Percentiles rank a stretch among this genome's conserved stretches.
Conservation (phyloP, 164 flowering plant species). For the Litsea cubeba region DNA sequence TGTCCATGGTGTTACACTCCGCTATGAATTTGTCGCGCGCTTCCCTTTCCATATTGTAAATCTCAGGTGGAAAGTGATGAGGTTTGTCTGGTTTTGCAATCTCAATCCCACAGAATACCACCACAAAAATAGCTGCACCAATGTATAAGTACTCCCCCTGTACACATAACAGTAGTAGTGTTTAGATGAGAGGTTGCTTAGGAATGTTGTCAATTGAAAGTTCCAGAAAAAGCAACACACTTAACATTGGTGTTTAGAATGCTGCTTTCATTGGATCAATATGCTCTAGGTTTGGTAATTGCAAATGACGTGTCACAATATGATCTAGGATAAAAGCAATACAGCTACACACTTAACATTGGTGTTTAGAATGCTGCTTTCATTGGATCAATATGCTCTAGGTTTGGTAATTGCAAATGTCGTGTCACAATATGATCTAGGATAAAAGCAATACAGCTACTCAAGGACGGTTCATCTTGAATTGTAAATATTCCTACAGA, state of each 20-base stretch:
- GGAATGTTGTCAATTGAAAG: not conserved
- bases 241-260: not conserved
- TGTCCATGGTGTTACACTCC: slow-evolving; percentile 83
- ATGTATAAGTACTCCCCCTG: slow-evolving; percentile 88
- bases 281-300: too few relatives aligned
- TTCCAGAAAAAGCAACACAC: not conserved
- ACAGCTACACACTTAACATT: too few relatives aligned
- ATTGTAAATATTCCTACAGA: too few relatives aligned
- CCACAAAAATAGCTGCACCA: slow-evolving; percentile 74
- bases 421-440: too few relatives aligned
- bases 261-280: not conserved
- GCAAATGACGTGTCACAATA: too few relatives aligned
- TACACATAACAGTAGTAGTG: not conserved
- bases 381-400: too few relatives aligned
- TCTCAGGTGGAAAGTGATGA: slow-evolving; percentile 89
- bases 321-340: too few relatives aligned
- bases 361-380: not conserved
- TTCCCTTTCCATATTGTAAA: slow-evolving; percentile 92
- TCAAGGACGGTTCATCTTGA: too few relatives aligned
- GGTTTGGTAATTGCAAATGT: too few relatives aligned
- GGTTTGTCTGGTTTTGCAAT: slow-evolving; percentile 87
- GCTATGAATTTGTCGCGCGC: slow-evolving; percentile 85
- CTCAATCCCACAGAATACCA: slow-evolving; percentile 79
- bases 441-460: too few relatives aligned
- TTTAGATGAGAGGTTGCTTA: not conserved